Conservation (phyloP, 805 yeast genomes). For the Candida namnaoensis region DNA sequence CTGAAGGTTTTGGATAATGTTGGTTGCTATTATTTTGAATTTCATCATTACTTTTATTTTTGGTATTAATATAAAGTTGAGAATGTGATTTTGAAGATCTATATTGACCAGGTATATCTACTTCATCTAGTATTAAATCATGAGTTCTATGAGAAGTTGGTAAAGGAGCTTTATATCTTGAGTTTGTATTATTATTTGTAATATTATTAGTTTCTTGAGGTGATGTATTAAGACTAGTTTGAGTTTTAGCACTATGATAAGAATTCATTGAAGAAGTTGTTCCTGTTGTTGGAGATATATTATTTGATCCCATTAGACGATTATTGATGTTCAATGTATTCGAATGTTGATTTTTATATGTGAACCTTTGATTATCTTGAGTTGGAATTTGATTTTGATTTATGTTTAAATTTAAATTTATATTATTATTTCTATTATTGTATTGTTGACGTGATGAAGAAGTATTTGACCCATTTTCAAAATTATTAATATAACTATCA, state of each 20-base stretch:
- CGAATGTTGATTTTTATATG: no score
- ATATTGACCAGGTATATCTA: no score
- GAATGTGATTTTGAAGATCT: no score
- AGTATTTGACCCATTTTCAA: no score
- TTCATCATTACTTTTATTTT: no score
- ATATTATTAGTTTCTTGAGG: not conserved
- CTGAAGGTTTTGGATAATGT: conserved; percentile 9
- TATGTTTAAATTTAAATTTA: not conserved
- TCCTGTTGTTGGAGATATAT: not conserved
- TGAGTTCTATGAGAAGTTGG: not conserved
- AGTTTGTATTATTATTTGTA: no score
- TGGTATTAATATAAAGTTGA: no score
- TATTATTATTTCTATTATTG: not conserved
- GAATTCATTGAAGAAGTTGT: not conserved
- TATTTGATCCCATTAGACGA: no score
- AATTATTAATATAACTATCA: not conserved
- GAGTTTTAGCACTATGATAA: not conserved
- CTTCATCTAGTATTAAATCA: no score
- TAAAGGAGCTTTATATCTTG: not conserved
- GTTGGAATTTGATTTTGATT: not conserved
- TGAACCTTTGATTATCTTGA: no score
- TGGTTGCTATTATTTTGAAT: no score
- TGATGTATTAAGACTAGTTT: not conserved
- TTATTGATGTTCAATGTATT: no score
- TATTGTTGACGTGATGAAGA: not conserved